Evolutionary conservation across 192 early-diverging fungal genomes (phyloP).

Genomic region (Coemansia sp.): DNA sequence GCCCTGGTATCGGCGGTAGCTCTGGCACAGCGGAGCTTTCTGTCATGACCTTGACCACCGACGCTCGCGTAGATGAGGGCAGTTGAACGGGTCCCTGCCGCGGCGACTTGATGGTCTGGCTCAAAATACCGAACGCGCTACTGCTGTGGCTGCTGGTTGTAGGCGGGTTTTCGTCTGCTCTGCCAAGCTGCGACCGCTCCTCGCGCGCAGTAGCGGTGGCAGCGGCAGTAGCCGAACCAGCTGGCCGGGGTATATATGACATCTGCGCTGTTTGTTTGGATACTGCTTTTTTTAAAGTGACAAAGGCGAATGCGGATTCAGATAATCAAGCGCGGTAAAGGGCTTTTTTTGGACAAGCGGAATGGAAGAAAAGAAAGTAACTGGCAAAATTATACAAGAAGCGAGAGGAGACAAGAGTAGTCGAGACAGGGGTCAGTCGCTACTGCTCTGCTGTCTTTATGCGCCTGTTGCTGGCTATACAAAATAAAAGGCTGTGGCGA

Average conservation of each 20-base stretch:
- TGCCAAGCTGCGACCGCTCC: conserved; percentile 12
- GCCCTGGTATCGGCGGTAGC: conserved; percentile 35
- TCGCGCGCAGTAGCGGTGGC: not conserved
- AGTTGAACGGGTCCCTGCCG: conserved; percentile 4
- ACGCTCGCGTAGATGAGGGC: conserved; percentile 33
- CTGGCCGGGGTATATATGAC: conserved; percentile 36
- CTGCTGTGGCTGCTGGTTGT: conserved; percentile 19
- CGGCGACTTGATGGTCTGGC: not conserved
- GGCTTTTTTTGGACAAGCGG: no score
- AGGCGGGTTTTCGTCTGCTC: conserved; percentile 38
- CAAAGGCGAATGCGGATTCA: no score
- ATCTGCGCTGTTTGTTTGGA: conserved; percentile 1
- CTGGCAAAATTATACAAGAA: no score
- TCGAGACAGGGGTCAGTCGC: no score
- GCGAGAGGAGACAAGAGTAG: not conserved
- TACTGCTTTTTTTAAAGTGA: not conserved
- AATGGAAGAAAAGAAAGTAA: no score
- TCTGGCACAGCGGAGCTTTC: conserved; percentile 23
- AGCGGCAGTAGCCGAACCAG: not conserved
- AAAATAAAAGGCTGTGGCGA: not conserved
- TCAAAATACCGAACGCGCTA: not conserved
- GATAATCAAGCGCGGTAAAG: no score
- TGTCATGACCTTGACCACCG: conserved; percentile 26
- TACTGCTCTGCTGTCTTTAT: not conserved
- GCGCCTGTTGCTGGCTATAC: not conserved